Base-by-base conservation (phyloP, 2,329 filamentous ascomycete species). In the Coniochaeta pulveracea region DNA sequence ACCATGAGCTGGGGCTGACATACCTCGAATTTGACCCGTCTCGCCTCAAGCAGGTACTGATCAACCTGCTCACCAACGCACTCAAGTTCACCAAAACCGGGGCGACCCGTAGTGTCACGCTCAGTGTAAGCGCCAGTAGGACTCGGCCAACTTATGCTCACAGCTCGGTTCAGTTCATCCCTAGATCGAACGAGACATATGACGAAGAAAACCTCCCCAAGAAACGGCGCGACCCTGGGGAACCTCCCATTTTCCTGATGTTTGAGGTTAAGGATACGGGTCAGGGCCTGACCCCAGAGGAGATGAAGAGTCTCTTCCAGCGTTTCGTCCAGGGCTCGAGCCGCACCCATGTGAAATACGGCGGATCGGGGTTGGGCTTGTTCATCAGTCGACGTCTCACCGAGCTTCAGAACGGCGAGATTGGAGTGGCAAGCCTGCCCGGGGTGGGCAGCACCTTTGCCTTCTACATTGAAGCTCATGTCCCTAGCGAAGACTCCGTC, bases 371-470 rank as follows among this genome's bases (percentile, higher is more conserved):
- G 0, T 64, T 91, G 1, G 84, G 84, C 0, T 61, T 89, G 0
- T 89, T 86, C 52, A 88, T 89, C 42, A 83, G 77, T 23, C 69
- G 81, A 16, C 73, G 83, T 35, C 64, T 91, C n/a, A 84, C 81
- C 0, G 83, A 89, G 49, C 60, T 89, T 9, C 82, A 88, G 50
- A 81, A 82, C 14, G 84, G 84, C 4, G 76, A 83, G 39, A 86
- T 91, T 29, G 83, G 82, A 2, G 78, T 89, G 5, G 63, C 70
- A 2, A 80, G 76, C n/a, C 61, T 73, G 40, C 63, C 72, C 3
- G 80, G 78, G 2, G 67, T 73, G n/a, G 81, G 82, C 2, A 81
- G 76, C 40, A 83, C 74, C 0, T 86, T 86, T 53, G 76, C 75
- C 0, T 85, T 88, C 50, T 85, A 81, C 50, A 70, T 85, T 37